These are phyloP conservation scores for Heterobasidion annosum DNA, from an alignment of 1,284 basidiomycete species.

Conservation along the genomic window DNA sequence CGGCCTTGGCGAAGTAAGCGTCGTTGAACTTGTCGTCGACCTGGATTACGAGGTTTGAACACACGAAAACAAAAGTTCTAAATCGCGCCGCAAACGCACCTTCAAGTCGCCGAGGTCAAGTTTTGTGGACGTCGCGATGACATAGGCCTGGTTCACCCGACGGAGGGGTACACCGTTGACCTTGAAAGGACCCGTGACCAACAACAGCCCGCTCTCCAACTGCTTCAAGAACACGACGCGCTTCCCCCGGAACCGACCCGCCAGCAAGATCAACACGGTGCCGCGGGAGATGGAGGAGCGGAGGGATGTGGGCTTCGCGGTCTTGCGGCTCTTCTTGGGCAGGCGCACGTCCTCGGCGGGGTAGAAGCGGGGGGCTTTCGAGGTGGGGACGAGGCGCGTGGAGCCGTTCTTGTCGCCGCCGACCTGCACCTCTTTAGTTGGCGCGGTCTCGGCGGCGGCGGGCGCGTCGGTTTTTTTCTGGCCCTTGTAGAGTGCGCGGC, in stretches of 20 bases:
- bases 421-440: conserved; percentile 74
- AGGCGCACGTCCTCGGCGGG: conserved; percentile 90
- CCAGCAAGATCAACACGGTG: conserved; percentile 93
- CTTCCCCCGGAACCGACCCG: conserved; percentile 98
- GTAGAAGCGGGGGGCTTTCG: conserved; percentile 93
- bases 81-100: conserved; percentile 34
- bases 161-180: conserved; percentile 98
- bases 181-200: conserved; percentile 98
- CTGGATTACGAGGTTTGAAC: conserved; percentile 24
- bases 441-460: conserved; percentile 47
- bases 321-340: conserved; percentile 91
- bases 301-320: conserved; percentile 67
- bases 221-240: conserved; percentile 98
- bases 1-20: conserved; percentile 87
- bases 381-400: conserved; percentile 78
- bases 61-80: neutral
- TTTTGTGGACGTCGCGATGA: conserved; percentile 97
- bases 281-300: conserved; percentile 91
- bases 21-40: conserved; percentile 90
- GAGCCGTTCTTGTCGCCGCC: conserved; percentile 90
- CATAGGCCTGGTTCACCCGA: conserved; percentile 98
- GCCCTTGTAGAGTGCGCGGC: conserved; percentile 75
- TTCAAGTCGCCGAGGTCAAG: conserved; percentile 76
- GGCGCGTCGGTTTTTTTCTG: conserved; percentile 71
- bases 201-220: conserved; percentile 85